Evolutionary conservation across 257 asterid genomes (phyloP).

Genomic region (Solanum arcanum): DNA sequence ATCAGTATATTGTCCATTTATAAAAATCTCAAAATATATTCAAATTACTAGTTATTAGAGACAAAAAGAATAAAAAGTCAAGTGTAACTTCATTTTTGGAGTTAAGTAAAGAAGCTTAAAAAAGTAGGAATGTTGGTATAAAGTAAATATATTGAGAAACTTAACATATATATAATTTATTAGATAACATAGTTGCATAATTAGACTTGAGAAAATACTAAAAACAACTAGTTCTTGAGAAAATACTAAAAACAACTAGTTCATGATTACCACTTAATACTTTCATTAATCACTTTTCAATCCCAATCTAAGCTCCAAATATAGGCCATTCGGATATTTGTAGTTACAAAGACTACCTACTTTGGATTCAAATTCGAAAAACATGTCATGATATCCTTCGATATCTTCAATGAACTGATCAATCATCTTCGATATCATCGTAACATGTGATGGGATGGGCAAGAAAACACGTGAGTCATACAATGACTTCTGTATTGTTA

Average conservation of each 20-base stretch:
- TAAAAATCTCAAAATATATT: not conserved
- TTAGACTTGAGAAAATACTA: not conserved
- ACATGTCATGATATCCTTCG: not conserved
- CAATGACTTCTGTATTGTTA: not conserved
- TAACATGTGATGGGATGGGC: not conserved
- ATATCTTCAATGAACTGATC: not conserved
- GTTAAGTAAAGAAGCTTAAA: not conserved
- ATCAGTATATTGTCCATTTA: not conserved
- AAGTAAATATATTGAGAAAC: not conserved
- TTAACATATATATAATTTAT: not conserved
- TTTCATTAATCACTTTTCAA: not conserved
- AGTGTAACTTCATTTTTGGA: not conserved
- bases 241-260: not conserved
- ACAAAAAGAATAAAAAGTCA: not conserved
- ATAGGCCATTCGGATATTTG: not conserved
- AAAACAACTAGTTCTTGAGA: not conserved
- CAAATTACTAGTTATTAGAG: not conserved
- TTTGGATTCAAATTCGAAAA: not conserved
- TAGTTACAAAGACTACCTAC: not conserved
- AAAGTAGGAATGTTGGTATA: not conserved
- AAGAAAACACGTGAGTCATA: not conserved
- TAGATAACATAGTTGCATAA: not conserved
- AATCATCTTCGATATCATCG: not conserved
- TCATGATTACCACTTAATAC: not conserved
- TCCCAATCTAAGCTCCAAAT: not conserved